Base-by-base conservation (phyloP, 371 early-diverging fungal species). In the Fennellomyces sp. region DNA sequence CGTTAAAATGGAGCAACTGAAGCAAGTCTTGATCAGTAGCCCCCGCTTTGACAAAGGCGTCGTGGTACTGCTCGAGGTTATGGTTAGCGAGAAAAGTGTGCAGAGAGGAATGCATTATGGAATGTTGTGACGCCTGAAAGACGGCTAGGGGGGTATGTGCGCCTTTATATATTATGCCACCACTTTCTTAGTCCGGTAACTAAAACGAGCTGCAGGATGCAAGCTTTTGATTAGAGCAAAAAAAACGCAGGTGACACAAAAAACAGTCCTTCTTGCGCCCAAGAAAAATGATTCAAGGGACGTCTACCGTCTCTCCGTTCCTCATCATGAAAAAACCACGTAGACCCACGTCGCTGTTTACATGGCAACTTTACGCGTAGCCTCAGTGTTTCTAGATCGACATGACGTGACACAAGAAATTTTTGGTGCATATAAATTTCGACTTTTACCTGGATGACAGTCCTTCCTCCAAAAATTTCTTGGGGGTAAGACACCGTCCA, bases 1-100 rank as follows among this genome's bases (percentile, higher is more conserved):
- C 84, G 56, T 75, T 78, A 53, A 84, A 75, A 7, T 73, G 69
- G 10, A 82, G 54, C n/a, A 84, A 61, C 33, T 74, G 72, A 7
- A 64, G 66, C 35, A 82, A 54, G 33, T 76, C 78, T 36, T 77
- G 74, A 45, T 84, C 81, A 0, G 74, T 66, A 21, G 76, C 82
- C n/a, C 84, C 84, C 28, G 81, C 76, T 1, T 76, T 65, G 17
- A 76, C 65, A 48, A 82, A 73, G 3, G 76, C 72, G 17, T 69
- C 64, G 39, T 79, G 65, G 52, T 84, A 84, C 52, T 75, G 75
- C 17, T 73, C 60, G 2, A 84, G 66, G 38, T 78, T 70, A 17
- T 70, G 58, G 19, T 73, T 65, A n/a, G 51, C 57, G 28, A 84
- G 59, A 49, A 84, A 84, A 2, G 64, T 36, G 13, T 56, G 57